Evolutionary conservation across 768 basidiomycete species (phyloP), one percentile per base, ranked within the genome.

Genomic region (Pleurotus sapidus): DNA sequence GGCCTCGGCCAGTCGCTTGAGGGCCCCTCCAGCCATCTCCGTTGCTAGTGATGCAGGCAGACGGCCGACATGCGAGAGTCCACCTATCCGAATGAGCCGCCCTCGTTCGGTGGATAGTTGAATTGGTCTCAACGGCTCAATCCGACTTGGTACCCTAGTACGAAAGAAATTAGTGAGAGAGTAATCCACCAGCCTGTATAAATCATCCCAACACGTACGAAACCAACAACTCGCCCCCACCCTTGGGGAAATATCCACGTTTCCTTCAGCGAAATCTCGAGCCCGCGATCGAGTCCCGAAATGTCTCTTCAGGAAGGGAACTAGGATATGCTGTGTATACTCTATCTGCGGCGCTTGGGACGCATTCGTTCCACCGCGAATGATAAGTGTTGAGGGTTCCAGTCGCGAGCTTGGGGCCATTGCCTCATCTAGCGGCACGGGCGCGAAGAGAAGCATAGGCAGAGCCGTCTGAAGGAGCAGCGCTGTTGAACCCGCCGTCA

Each of bases 301-400:
- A 66, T 87, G 84, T 9, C 68, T 73, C 20, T 70, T 72, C 27
- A 90, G 68, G 67, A 92, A 93, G 0, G 89, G 90, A 5, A 92
- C 66, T 64, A 92, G 76, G 49, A 91, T 71, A 59, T 83, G 72
- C 49, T 82, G 74, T 3, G 79, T 80, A 66, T 90, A 91, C 70
- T 92, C 90, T 25, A 90, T 80, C 61, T 91, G 91, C 0, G 91
- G 91, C 4, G 89, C 89, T 43, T 77, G 68, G 2, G 74, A 69
- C 17, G 88, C 88, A 59, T 91, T 91, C 2, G 90, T 91, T 2
- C 89, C 91, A 6, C 91, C 90, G 0, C 73, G 72, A 1, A 92
- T 77, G 7, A 72, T 72, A 23, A 92, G 74, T 3, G 72, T 76
- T 8, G 86, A 84, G 0, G 75, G 64, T 7, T 60, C 27, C 4